Base-by-base conservation (phyloP, 1,139 yeast genomes). In the Geotrichum australiense region DNA sequence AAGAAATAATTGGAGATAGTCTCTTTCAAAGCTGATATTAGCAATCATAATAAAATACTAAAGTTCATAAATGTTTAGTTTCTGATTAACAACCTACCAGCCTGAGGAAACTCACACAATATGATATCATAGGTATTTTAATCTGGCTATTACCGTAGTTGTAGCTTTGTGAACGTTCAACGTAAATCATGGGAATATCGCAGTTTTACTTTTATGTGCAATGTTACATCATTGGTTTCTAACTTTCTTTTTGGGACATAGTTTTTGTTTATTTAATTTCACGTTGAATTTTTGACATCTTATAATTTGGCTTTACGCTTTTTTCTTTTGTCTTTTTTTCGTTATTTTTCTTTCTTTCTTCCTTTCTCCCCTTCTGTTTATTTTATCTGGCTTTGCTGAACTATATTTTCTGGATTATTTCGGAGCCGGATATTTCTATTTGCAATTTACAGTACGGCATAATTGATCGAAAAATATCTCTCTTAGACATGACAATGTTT, bases 1-100 rank as follows among this genome's bases (percentile, higher is more conserved):
- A 19, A 35, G 32, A 16, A 28, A 28, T 8, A 23, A 35, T 29
- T 39, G 43, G 43, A 22, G 39, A 19, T 39, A 28, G 24, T n/a
- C n/a, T n/a, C n/a, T n/a, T n/a, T n/a, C n/a, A n/a, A n/a, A n/a
- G n/a, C n/a, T n/a, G n/a, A n/a, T n/a, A n/a, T n/a, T n/a, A n/a
- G n/a, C n/a, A n/a, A n/a, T n/a, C n/a, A n/a, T n/a, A n/a, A n/a
- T n/a, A n/a, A n/a, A n/a, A n/a, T n/a, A n/a, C n/a, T n/a, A n/a
- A n/a, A n/a, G n/a, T n/a, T n/a, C n/a, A n/a, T n/a, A n/a, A n/a
- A n/a, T n/a, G n/a, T n/a, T n/a, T n/a, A n/a, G n/a, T n/a, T n/a
- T n/a, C n/a, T n/a, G n/a, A n/a, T n/a, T n/a, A n/a, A n/a, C n/a
- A n/a, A n/a, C n/a, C n/a, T n/a, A n/a, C n/a, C n/a, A n/a, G n/a